Evolutionary conservation across 495 filamentous ascomycete species (phyloP).

Genomic region (Aspergillus olivimuriae): DNA sequence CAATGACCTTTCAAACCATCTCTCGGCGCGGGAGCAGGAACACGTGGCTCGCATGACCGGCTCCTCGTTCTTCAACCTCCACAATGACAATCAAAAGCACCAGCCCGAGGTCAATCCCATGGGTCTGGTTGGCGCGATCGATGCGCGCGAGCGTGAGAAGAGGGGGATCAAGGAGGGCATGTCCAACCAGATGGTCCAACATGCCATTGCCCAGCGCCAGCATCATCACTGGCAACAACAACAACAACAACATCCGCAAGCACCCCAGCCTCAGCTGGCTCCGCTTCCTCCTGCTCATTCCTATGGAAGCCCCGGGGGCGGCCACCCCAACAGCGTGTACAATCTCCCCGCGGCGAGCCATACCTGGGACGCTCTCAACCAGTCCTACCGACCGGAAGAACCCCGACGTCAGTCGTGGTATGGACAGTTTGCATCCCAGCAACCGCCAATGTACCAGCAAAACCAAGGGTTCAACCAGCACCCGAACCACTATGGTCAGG

Average conservation of each 20-base stretch:
- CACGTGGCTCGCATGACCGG: conserved; percentile 85
- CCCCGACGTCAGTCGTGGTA: conserved; percentile 38
- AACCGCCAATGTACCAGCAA: conserved; percentile 21
- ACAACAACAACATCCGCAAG: conserved; percentile 43
- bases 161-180: conserved; percentile 64
- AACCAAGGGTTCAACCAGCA: conserved; percentile 23
- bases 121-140: conserved; percentile 71
- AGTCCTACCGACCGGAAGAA: conserved; percentile 27
- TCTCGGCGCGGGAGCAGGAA: conserved; percentile 92
- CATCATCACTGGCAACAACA: no score
- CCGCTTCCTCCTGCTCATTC: conserved; percentile 7
- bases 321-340: conserved; percentile 22
- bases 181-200: conserved; percentile 66
- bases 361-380: conserved; percentile 38
- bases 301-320: conserved; percentile 7
- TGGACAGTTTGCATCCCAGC: conserved; percentile 18
- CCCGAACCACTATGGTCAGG: conserved; percentile 19
- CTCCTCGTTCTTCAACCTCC: conserved; percentile 70
- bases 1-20: conserved; percentile 54
- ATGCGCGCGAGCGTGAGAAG: conserved; percentile 68
- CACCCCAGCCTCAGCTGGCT: conserved; percentile 24
- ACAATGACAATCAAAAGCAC: conserved; percentile 42
- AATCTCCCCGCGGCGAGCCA: conserved; percentile 36
- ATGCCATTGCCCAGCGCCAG: conserved; percentile 71
- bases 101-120: conserved; percentile 38